Evolutionary conservation across 2,329 filamentous ascomycete genomes (phyloP).

Genomic region (Fusarium sp.): DNA sequence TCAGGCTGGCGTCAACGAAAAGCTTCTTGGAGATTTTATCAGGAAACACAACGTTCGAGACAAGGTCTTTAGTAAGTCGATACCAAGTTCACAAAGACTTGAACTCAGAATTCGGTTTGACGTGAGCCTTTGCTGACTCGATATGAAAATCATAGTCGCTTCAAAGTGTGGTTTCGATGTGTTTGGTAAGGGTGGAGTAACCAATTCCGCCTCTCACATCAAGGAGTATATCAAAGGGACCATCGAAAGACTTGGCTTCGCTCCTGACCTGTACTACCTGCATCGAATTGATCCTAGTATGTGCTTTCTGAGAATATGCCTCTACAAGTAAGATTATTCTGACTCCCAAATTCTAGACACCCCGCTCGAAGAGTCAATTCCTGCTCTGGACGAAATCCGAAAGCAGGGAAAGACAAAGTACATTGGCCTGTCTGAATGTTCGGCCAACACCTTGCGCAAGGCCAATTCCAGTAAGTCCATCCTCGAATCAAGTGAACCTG

Average conservation of each 20-base stretch:
- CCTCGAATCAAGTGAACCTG: accelerated
- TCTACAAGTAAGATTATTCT: no score
- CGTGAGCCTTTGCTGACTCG: not conserved
- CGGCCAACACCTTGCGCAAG: not conserved
- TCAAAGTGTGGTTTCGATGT: not conserved
- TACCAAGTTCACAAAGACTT: not conserved
- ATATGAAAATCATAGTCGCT: not conserved
- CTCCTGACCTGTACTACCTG: slow-evolving; percentile 1
- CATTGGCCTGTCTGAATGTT: slow-evolving; percentile 1
- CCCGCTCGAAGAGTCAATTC: not conserved
- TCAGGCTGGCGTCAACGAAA: not conserved
- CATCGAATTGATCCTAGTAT: slow-evolving; percentile 6
- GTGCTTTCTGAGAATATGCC: no score
- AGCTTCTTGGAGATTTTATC: slow-evolving; percentile 10
- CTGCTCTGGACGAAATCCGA: not conserved
- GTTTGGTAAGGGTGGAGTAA: not conserved
- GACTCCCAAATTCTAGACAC: not conserved
- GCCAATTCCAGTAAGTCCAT: not conserved
- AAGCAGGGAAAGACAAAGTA: slow-evolving; percentile 1
- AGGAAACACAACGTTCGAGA: slow-evolving; percentile 2
- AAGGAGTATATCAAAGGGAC: slow-evolving; percentile 2
- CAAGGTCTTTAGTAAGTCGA: not conserved
- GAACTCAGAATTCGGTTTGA: not conserved
- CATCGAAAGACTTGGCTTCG: not conserved
- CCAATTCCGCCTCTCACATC: not conserved